Evolutionary conservation across 2,329 filamentous ascomycete species (phyloP).

Genomic region (Neonectria faginata): DNA sequence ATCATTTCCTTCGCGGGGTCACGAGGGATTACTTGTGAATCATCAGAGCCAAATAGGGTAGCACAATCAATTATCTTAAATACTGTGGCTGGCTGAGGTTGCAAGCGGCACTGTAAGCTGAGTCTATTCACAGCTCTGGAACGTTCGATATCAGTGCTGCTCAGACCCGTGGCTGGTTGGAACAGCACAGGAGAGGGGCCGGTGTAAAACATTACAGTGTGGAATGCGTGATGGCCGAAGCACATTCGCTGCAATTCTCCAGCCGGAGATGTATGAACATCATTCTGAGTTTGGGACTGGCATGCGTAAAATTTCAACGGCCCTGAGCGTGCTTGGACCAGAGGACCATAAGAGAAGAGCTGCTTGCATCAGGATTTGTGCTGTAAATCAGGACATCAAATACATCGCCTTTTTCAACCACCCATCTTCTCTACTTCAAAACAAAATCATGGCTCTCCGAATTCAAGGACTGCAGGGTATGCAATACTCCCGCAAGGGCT

Average conservation of each 20-base stretch:
- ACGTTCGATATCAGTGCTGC: neutral
- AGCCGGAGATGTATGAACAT: neutral
- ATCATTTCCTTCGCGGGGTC: neutral
- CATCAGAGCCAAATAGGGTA: neutral
- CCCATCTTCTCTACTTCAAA: neutral
- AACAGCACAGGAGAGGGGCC: neutral
- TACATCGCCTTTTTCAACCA: neutral
- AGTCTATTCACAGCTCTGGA: constrained; percentile 2
- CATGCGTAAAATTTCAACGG: neutral
- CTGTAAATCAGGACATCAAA: neutral
- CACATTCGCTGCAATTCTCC: constrained; percentile 1
- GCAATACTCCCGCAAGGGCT: constrained; percentile 39
- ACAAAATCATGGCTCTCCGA: constrained; percentile 30
- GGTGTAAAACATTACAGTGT: neutral
- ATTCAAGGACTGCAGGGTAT: constrained; percentile 39
- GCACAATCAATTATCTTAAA: neutral
- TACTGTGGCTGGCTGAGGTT: constrained; percentile 2
- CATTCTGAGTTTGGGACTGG: neutral
- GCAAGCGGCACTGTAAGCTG: constrained; percentile 1
- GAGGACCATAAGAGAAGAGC: constrained; percentile 3
- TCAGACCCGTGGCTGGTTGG: neutral
- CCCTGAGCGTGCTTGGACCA: neutral
- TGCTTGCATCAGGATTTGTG: neutral
- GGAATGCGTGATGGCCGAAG: neutral
- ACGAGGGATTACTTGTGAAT: neutral